Evolutionary conservation across 208 protist species (phyloP).

Genomic region (Trypanosoma brucei): DNA sequence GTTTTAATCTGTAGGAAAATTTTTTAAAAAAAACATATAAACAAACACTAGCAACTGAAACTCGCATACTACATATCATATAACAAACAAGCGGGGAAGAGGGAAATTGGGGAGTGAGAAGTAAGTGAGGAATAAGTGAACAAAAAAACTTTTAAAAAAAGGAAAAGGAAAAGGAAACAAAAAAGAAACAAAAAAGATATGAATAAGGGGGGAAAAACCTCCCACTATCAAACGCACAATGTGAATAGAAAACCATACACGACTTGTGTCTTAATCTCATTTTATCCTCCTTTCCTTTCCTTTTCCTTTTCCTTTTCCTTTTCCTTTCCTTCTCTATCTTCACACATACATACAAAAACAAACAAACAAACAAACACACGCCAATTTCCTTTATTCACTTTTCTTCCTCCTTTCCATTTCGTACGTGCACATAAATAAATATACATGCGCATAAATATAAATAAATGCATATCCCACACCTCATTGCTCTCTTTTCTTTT

Average conservation of each 20-base stretch:
- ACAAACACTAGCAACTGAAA: no score
- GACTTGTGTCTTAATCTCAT: background rate
- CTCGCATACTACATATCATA: no score
- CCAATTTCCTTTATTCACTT: background rate
- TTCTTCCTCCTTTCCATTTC: background rate
- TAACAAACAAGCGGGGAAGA: background rate
- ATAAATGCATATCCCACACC: slow-evolving; percentile 1
- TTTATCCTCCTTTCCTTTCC: slow-evolving; percentile 3
- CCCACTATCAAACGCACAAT: background rate
- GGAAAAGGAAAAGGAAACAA: slow-evolving; percentile 9
- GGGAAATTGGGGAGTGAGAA: background rate
- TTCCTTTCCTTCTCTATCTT: background rate
- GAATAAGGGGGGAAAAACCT: background rate
- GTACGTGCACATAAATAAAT: background rate
- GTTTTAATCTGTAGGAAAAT: no score
- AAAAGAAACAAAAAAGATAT: slow-evolving; percentile 2
- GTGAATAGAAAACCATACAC: no score
- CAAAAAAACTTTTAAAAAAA: slow-evolving; percentile 2
- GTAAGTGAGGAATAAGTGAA: background rate
- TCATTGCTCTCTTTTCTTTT: background rate
- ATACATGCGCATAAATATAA: slow-evolving; percentile 1
- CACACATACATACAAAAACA: background rate
- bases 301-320: background rate
- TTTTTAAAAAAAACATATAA: no score
- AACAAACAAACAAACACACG: background rate